Base-by-base conservation (phyloP, 2,329 filamentous ascomycete genomes). In the Plenodomus biglobosus region DNA sequence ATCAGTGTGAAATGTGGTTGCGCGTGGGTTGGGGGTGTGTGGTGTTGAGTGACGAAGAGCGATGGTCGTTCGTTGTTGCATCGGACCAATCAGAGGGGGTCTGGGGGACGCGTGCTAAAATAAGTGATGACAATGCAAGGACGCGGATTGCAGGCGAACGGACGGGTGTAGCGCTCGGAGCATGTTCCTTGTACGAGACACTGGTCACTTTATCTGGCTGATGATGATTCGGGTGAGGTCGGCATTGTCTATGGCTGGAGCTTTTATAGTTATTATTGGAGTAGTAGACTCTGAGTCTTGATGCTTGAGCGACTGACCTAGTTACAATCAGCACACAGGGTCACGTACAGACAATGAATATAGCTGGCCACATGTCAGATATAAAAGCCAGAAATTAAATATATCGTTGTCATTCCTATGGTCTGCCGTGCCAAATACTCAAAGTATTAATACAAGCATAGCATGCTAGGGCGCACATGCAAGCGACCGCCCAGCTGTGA, bases 371-470 rank as follows among this genome's bases (percentile, higher is more conserved):
- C 13, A 11, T 11, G 27, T 32, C 11, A 32, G 13, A 11, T 32
- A 15, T 3, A 6, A 32, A 11, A 15, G 27, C 13, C 8, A 15
- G 15, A 10, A 32, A 11, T 15, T 32, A 11, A 6, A 32, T 8
- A 32, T 32, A 34, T 54, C 46, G 49, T 56, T 40, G 51, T 52
- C 46, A 49, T 53, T 45, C 46, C 39, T 48, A 42, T 62, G 39
- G 49, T 32, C 27, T 52, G 40, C 46, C 41, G 37, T 44, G 42
- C 56, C 44, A 55, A 56, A 48, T 55, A 44, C 42, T 66, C 58
- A 66, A 70, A 65, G 52, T 63, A 66, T 62, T 65, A 64, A 58
- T 70, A 70, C 65, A 69, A 53, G 58, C 56, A 57, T 53, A 42
- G 52, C 52, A 35, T 53, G 24, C 50, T 42, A 53, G 53, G 54